These are phyloP conservation scores for Fistulinella prunicolor DNA, from an alignment of 768 basidiomycete genomes.

Conservation along the genomic window DNA sequence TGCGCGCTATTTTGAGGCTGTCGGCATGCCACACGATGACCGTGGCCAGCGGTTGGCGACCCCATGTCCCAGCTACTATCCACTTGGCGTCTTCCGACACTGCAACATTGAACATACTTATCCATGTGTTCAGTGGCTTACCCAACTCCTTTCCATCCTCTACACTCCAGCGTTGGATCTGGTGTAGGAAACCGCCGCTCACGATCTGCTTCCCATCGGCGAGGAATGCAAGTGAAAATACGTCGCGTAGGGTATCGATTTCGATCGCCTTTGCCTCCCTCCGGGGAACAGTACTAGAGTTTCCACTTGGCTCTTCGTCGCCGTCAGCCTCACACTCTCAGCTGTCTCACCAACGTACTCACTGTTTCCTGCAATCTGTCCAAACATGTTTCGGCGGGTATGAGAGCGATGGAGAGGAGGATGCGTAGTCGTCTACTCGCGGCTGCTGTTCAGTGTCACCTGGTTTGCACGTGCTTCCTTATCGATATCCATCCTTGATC, in stretches of 20 bases:
- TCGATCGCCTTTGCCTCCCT: background rate
- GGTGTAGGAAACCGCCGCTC: no score
- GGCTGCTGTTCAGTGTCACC: no score
- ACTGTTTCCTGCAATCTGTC: no score
- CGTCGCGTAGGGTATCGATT: background rate
- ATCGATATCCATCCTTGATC: no score
- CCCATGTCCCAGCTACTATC: background rate
- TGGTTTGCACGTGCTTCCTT: no score
- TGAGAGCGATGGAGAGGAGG: no score
- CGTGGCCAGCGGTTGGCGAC: background rate
- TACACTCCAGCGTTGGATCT: background rate
- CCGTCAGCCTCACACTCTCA: no score
- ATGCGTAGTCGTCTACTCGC: no score
- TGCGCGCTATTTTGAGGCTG: background rate
- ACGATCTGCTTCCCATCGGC: background rate
- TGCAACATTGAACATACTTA: background rate
- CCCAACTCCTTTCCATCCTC: background rate
- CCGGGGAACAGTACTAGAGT: no score
- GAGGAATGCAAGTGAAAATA: background rate
- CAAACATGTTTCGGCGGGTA: no score
- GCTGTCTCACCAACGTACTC: no score
- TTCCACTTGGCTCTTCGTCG: no score
- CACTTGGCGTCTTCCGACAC: background rate
- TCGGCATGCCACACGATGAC: background rate
- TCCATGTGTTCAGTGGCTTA: background rate